Evolutionary conservation across 129 eudicot species (phyloP).

Genomic region (Glebionis coronaria): DNA sequence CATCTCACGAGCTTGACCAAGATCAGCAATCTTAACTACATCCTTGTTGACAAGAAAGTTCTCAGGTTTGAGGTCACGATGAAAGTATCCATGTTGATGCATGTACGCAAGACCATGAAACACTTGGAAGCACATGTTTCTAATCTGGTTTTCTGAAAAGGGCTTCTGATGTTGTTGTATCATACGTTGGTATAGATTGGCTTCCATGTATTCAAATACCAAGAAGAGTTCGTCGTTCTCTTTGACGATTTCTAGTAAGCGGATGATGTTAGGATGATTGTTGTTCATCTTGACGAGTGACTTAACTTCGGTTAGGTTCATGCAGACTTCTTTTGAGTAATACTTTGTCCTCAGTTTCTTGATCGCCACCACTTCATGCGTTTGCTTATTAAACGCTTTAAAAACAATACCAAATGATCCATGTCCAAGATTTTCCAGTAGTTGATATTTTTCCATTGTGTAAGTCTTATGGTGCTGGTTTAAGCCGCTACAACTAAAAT

Average conservation of each 20-base stretch:
- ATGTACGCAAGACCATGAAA: constrained; percentile 13
- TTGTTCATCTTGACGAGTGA: background rate
- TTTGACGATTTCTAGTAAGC: background rate
- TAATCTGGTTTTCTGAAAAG: background rate
- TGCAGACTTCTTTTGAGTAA: constrained; percentile 2
- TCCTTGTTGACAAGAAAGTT: background rate
- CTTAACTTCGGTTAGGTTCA: constrained; percentile 4
- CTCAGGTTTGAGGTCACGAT: constrained; percentile 4
- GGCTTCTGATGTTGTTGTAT: background rate
- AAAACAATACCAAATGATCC: constrained; percentile 18
- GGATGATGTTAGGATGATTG: constrained; percentile 10
- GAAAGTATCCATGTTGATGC: background rate
- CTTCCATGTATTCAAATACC: constrained; percentile 15
- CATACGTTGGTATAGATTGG: background rate
- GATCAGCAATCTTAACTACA: constrained; percentile 15
- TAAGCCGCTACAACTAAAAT: too few species aligned
- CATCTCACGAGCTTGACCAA: constrained; percentile 11
- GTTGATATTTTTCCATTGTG: background rate
- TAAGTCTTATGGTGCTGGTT: too few species aligned
- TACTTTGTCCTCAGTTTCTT: background rate
- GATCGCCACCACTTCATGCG: constrained; percentile 16
- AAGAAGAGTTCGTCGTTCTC: background rate
- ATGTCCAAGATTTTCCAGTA: background rate
- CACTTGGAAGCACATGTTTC: background rate
- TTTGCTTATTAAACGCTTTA: background rate